These are phyloP conservation scores for Cystofilobasidium bisporidii DNA, from an alignment of 768 basidiomycete genomes.

Conservation along the genomic window DNA sequence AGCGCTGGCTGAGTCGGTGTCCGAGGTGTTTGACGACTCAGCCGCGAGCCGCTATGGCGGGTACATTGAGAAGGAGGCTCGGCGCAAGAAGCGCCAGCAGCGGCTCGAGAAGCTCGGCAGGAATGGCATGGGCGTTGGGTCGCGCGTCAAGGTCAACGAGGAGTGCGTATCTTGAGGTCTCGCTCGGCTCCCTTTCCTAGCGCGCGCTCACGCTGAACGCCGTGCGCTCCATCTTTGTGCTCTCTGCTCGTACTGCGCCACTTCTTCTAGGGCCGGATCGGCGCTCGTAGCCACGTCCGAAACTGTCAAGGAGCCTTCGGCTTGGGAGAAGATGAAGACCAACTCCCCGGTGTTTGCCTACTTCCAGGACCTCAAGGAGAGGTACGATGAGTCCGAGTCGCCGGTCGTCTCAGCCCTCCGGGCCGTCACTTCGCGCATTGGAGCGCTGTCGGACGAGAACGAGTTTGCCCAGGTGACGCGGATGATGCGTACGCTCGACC, in stretches of 20 bases:
- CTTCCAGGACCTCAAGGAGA: slow-evolving; percentile 52
- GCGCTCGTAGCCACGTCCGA: slow-evolving; percentile 69
- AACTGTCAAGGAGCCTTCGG: slow-evolving; percentile 59
- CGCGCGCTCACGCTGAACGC: too few relatives aligned
- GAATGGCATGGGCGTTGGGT: slow-evolving; percentile 47
- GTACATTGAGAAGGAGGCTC: slow-evolving; percentile 87
- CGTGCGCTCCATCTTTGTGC: neutral
- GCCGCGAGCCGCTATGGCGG: slow-evolving; percentile 89
- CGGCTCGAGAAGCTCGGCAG: slow-evolving; percentile 79
- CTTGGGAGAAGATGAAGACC: slow-evolving; percentile 69
- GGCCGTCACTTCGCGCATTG: slow-evolving; percentile 70
- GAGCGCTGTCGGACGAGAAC: slow-evolving; percentile 81
- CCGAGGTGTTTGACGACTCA: slow-evolving; percentile 89
- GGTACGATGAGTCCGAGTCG: slow-evolving; percentile 87
- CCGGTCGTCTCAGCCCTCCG: slow-evolving; percentile 73
- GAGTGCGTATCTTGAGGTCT: slow-evolving; percentile 52
- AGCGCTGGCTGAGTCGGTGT: slow-evolving; percentile 70
- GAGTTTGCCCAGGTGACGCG: slow-evolving; percentile 93
- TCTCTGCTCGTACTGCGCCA: neutral
- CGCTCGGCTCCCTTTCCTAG: neutral
- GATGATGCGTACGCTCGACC: slow-evolving; percentile 78
- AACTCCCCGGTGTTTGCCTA: slow-evolving; percentile 65
- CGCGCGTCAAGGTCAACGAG: slow-evolving; percentile 58
- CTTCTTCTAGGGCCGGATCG: slow-evolving; percentile 63
- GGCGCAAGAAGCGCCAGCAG: slow-evolving; percentile 65